Base-by-base conservation (phyloP, 108 stramenopile genomes). In the Nitzschia sp. region DNA sequence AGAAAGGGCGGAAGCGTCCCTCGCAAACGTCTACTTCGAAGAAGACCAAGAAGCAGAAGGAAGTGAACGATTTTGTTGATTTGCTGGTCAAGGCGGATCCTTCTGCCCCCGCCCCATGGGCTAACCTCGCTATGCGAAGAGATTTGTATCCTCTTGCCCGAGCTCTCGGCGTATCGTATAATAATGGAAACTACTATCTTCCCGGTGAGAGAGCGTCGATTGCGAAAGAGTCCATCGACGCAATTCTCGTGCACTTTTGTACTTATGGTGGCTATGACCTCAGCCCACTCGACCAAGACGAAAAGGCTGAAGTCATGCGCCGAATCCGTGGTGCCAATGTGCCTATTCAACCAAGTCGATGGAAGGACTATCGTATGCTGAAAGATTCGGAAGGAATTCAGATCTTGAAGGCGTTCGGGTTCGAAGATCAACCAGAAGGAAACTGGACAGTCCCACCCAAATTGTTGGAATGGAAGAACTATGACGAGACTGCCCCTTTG, bases 31-130 rank as follows among this genome's bases (percentile, higher is more conserved):
- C n/a, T n/a, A n/a, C n/a, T n/a, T n/a, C n/a, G n/a, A n/a, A n/a
- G n/a, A n/a, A n/a, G n/a, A 13, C 38, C 38, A 42, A 42, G 13
- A 42, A 42, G 38, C 38, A 42, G 38, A 42, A 42, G 13, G 13
- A 42, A 13, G 38, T 9, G 38, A 6, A 6, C 49, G 17, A 51
- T 5, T 19, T 51, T 19, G 23, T 5, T 29, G 56, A 57, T 57
- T 32, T 57, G 24, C 23, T 36, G 25, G 57, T 61, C 59, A 57
- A 45, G 36, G 33, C 27, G 24, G 46, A 61, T 51, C 48, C 6
- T 6, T 13, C 38, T 13, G 13, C 60, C 25, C 19, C 47, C 19
- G 70, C 70, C n/a, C 70, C 70, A 17, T 71, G 70, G 70, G 59
- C 38, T 19, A n/a, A n/a, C 5, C 51, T n/a, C 18, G 21, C 19